These are phyloP conservation scores for Saussurea involucrata DNA, from an alignment of 129 eudicot genomes.

Conservation along the genomic window DNA sequence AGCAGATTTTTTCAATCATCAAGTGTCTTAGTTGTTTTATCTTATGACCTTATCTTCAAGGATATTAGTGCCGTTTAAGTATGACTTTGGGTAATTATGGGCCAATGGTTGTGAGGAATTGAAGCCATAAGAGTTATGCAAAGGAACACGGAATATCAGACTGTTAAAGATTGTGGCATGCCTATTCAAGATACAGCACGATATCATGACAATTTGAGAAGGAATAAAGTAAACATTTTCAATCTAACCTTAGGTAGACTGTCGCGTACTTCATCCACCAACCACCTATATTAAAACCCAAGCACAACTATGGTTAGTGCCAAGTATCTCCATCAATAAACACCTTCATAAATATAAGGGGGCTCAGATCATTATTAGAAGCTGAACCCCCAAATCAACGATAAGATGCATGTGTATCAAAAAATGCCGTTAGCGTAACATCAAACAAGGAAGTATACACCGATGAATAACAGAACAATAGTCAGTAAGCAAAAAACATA, in stretches of 20 bases:
- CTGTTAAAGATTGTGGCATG: neutral
- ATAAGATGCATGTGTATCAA: neutral
- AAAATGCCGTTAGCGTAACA: neutral
- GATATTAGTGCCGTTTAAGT: neutral
- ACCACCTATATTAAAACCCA: conserved; percentile 60
- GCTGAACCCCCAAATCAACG: neutral
- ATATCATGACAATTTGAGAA: neutral
- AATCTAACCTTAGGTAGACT: conserved; percentile 82
- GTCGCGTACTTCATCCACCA: conserved; percentile 84
- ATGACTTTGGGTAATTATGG: neutral
- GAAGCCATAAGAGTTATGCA: neutral
- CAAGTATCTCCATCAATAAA: neutral
- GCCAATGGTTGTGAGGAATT: neutral
- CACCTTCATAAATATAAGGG: neutral
- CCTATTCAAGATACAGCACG: conserved; percentile 5
- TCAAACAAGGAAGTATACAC: neutral
- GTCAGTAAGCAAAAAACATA: neutral
- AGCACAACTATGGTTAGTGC: neutral
- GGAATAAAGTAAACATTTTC: neutral
- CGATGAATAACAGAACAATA: neutral
- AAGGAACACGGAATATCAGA: neutral
- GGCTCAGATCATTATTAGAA: neutral
- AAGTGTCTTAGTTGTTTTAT: neutral
- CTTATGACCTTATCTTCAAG: neutral
- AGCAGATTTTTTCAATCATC: neutral